Evolutionary conservation across 2,329 filamentous ascomycete genomes (phyloP), one percentile per base, ranked within the genome.

Genomic region (Ciborinia camelliae): DNA sequence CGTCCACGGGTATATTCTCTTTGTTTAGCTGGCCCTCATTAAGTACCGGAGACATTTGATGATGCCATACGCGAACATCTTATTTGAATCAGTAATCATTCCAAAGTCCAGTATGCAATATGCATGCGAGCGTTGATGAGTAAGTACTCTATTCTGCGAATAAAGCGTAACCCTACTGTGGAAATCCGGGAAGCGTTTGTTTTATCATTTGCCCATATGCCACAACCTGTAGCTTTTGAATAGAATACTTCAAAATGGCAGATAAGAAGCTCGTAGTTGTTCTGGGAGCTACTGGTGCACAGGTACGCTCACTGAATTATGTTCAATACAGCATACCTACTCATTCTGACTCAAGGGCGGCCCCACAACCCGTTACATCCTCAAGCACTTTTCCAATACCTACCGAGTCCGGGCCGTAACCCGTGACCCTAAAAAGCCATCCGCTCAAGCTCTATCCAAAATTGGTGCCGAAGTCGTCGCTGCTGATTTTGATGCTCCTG

Each of bases 311-410:
- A 28, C 20, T 41, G 32, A 26, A 18, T n/a, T 26, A 41, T 32
- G 14, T 39, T 47, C 8, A 15, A 23, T 30, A 10, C 26, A 35
- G n/a, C 20, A 39, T 32, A 61, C n/a, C 41, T 9, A 15, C 18
- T 20, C n/a, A 30, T 39, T 28, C 18, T 43, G 35, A 61, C 35
- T 37, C 57, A 60, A 50, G 32, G 57, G 20, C n/a, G 57, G 43
- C n/a, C 57, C 45, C 20, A 47, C 57, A 47, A 50, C 43, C 23
- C n/a, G 45, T 60, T 60, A 60, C 8, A 60, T 60, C 23, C 57
- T 60, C 43, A 35, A 60, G 20, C 48, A 52, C 37, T 14, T 61
- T 37, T 52, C 59, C n/a, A 26, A 43, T n/a, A 62, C 59, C 18
- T 43, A 62, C 23, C 48, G 26, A 52, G 48, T 62, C 32, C 59